Conservation (phyloP, 106 monocot species). For the Dendrobium huoshanense region DNA sequence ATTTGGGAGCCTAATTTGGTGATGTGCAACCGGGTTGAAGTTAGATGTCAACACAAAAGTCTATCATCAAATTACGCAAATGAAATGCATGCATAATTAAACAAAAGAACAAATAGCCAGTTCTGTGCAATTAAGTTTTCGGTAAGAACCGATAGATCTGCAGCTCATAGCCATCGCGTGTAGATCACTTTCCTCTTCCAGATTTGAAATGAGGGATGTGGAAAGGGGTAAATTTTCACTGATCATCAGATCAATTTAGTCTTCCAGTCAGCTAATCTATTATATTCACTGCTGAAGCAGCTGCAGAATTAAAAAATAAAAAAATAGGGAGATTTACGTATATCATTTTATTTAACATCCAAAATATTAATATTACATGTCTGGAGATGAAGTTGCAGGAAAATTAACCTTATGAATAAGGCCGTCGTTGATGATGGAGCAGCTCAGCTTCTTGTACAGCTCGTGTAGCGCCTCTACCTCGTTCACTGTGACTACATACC, state of each 20-base stretch:
- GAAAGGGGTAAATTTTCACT: not conserved
- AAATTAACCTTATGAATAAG: slow-evolving; percentile 79
- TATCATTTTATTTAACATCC: too few relatives aligned
- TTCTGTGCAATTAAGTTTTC: not conserved
- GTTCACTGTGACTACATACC: slow-evolving; percentile 51
- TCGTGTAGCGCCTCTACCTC: slow-evolving; percentile 86
- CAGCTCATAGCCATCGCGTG: not conserved
- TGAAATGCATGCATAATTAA: too few relatives aligned
- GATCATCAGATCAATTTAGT: not conserved
- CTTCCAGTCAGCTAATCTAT: not conserved
- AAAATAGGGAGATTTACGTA: not conserved
- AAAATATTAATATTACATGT: too few relatives aligned
- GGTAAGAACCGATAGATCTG: too few relatives aligned
- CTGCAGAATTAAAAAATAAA: not conserved
- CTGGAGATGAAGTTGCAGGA: not conserved
- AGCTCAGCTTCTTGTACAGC: slow-evolving; percentile 84
- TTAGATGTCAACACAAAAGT: too few relatives aligned
- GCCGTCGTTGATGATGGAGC: slow-evolving; percentile 46
- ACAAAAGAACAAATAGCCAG: not conserved
- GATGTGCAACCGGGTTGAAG: too few relatives aligned
- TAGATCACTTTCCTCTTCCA: not conserved
- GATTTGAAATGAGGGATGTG: not conserved
- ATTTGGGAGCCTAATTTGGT: too few relatives aligned
- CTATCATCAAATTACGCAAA: too few relatives aligned
- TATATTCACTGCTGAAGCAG: not conserved